Percentiles rank a stretch among this genome's conserved stretches.
phyloP scores from a whole-genome alignment of 1,284 basidiomycete species.

The Marasmius fiardii region DNA sequence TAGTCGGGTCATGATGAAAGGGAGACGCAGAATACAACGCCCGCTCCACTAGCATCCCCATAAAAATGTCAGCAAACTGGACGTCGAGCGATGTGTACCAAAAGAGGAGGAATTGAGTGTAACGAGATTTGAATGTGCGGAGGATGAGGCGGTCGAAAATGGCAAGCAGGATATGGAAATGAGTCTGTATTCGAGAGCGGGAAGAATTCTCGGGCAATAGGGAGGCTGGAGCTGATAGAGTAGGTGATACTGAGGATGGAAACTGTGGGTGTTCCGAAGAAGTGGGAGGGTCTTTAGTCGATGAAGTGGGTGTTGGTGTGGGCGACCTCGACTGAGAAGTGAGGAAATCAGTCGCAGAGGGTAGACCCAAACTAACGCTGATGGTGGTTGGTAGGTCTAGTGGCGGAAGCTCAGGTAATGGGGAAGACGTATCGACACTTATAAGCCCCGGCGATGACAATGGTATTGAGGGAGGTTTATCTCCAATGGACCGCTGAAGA shows the following conservation, averaged over 20 bases:
- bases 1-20: conserved; percentile 6
- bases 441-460: conserved; percentile 25
- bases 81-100: conserved; percentile 90
- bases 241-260: background rate
- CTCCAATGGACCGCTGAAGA: conserved; percentile 21
- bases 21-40: conserved; percentile 67
- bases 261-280: background rate
- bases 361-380: conserved; percentile 10
- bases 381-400: conserved; percentile 26
- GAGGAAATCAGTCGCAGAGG: conserved; percentile 3
- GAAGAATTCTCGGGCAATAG: conserved; percentile 11
- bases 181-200: conserved; percentile 38
- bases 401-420: conserved; percentile 33
- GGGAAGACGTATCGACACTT: conserved; percentile 19
- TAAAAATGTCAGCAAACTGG: conserved; percentile 90
- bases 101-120: conserved; percentile 97
- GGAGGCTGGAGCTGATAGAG: conserved; percentile 8
- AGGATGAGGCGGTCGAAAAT: conserved; percentile 94
- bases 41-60: conserved; percentile 88
- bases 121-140: conserved; percentile 94
- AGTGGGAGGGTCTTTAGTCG: background rate
- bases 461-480: conserved; percentile 41
- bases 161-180: conserved; percentile 86
- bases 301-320: conserved; percentile 16
- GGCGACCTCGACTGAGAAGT: conserved; percentile 15